Evolutionary conservation across 495 filamentous ascomycete species (phyloP).

Genomic region (Tuber magnatum): DNA sequence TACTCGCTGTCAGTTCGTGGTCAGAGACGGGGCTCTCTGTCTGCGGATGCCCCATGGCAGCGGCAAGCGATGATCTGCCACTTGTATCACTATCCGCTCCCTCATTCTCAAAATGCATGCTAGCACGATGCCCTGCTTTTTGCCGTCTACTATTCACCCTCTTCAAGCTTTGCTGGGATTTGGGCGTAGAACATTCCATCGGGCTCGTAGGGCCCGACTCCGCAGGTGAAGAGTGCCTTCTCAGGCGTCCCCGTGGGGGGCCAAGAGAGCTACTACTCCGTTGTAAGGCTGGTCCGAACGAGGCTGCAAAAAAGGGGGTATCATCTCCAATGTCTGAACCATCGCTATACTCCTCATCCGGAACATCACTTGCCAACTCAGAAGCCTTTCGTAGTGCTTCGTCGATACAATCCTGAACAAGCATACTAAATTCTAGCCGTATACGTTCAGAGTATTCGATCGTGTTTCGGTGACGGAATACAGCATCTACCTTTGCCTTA

Average conservation of each 20-base stretch:
- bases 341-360: constrained; percentile 43
- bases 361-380: constrained; percentile 49
- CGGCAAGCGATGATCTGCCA: constrained; percentile 66
- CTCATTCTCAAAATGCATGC: constrained; percentile 41
- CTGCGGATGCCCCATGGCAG: constrained; percentile 55
- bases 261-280: constrained; percentile 25
- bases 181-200: constrained; percentile 81
- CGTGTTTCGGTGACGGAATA: constrained; percentile 81
- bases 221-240: constrained; percentile 55
- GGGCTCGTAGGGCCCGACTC: constrained; percentile 82
- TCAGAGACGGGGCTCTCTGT: constrained; percentile 91
- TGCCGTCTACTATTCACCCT: constrained; percentile 22
- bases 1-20: constrained; percentile 59
- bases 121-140: constrained; percentile 29
- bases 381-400: constrained; percentile 86
- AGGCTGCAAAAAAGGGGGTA: constrained; percentile 36
- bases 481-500: constrained; percentile 81
- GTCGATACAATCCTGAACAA: constrained; percentile 91
- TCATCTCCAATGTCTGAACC: constrained; percentile 39
- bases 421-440: constrained; percentile 78
- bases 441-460: constrained; percentile 95
- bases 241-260: constrained; percentile 32
- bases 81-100: constrained; percentile 74
- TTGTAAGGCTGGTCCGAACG: constrained; percentile 37
- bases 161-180: constrained; percentile 69